phyloP scores from a whole-genome alignment of 257 asterid genomes.

The Scutellaria galericulata region DNA sequence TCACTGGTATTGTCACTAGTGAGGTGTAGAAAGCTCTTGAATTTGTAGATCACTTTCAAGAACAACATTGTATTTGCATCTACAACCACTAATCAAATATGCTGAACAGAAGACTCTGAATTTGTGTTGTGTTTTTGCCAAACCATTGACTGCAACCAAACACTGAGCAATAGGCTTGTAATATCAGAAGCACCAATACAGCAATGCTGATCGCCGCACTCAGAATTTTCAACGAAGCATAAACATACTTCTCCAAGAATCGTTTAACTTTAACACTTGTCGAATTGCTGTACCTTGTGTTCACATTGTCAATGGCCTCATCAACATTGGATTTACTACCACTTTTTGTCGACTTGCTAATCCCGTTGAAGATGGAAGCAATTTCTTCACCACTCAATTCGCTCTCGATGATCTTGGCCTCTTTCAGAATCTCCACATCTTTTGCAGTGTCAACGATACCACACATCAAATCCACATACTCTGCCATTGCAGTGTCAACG shows the following conservation, averaged over 20 bases:
- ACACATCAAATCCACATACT: constrained; percentile 61
- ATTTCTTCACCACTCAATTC: constrained; percentile 49
- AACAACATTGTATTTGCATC: not conserved
- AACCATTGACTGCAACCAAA: constrained; percentile 41
- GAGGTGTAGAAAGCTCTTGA: no score
- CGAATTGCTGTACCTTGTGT: constrained; percentile 35
- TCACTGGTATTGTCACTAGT: no score
- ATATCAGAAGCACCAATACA: constrained; percentile 40
- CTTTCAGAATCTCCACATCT: constrained; percentile 51
- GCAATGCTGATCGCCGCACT: constrained; percentile 36
- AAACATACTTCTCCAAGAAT: constrained; percentile 30
- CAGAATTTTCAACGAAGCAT: constrained; percentile 34
- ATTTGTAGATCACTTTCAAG: not conserved
- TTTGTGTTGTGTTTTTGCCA: not conserved
- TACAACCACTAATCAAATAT: constrained; percentile 8
- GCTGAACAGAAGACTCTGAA: not conserved
- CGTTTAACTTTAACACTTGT: constrained; percentile 39
- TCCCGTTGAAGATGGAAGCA: constrained; percentile 47
- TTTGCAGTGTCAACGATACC: constrained; percentile 47
- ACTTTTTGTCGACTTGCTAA: constrained; percentile 39
- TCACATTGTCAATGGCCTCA: constrained; percentile 47
- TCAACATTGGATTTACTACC: constrained; percentile 40
- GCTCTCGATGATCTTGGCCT: constrained; percentile 41
- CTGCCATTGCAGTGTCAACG: constrained; percentile 43
- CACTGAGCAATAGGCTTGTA: constrained; percentile 53